A percentile compares a stretch with the other conserved stretches of the same genome.
Evolutionary conservation across 2,329 filamentous ascomycete species (phyloP).

Genomic region (Colletotrichum sansevieriae): DNA sequence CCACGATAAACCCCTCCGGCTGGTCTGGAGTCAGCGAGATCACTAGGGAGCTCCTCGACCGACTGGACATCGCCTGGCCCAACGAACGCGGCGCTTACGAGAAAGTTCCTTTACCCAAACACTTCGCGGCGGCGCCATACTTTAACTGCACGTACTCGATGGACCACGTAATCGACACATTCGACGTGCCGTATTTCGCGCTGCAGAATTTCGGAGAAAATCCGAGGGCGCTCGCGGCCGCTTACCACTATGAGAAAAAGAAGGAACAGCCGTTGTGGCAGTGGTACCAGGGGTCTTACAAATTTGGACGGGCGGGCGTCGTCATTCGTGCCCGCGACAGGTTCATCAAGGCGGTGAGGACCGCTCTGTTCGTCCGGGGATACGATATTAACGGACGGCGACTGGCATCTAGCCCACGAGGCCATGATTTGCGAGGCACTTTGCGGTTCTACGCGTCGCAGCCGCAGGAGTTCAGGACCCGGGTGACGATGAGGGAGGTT

Average conservation of each 20-base stretch:
- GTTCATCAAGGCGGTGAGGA: slow-evolving; percentile 10
- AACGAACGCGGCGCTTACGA: neutral
- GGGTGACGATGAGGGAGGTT: slow-evolving; percentile 16
- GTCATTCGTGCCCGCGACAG: slow-evolving; percentile 17
- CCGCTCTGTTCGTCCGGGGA: slow-evolving; percentile 20
- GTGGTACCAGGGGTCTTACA: neutral
- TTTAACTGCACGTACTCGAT: slow-evolving; percentile 5
- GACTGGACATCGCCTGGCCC: neutral
- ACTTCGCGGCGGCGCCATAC: neutral
- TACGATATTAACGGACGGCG: slow-evolving; percentile 23
- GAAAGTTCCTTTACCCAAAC: neutral
- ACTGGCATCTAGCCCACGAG: neutral
- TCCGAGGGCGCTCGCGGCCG: slow-evolving; percentile 2
- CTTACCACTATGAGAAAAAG: slow-evolving; percentile 24
- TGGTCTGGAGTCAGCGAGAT: neutral
- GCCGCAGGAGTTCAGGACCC: neutral
- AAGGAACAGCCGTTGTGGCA: slow-evolving; percentile 23
- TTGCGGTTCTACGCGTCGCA: neutral
- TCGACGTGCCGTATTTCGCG: neutral
- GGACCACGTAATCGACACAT: slow-evolving; percentile 18
- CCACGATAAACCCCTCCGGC: no score
- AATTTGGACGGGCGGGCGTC: neutral
- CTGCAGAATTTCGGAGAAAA: neutral
- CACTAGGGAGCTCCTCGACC: neutral
- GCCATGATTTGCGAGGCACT: slow-evolving; percentile 16